Evolutionary conservation across 345 rosid genomes (phyloP).

Genomic region (Microthlaspi erraticum): DNA sequence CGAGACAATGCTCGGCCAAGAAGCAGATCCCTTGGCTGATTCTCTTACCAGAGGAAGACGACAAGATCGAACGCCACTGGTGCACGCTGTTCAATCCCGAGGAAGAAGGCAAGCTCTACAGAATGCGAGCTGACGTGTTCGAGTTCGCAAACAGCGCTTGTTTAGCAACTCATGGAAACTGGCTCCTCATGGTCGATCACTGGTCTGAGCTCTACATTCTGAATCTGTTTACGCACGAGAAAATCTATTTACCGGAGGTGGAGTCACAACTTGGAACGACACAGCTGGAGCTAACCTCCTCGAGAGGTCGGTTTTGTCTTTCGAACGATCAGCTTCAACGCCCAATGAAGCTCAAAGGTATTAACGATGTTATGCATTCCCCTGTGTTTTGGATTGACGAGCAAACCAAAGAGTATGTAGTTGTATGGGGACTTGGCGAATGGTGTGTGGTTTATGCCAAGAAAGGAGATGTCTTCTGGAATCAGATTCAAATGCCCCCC

Average conservation of each 20-base stretch:
- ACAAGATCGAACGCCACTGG: background rate
- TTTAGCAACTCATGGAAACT: background rate
- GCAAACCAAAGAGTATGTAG: background rate
- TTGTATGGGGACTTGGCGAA: background rate
- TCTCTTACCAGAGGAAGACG: slow-evolving; percentile 6
- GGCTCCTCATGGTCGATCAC: background rate
- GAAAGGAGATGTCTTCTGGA: slow-evolving; percentile 8
- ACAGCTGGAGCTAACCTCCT: slow-evolving; percentile 1
- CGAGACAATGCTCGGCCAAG: background rate
- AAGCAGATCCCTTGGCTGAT: slow-evolving; percentile 13
- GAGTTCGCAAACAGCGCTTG: background rate
- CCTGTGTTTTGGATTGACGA: slow-evolving; percentile 13
- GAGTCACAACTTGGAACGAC: slow-evolving; percentile 13
- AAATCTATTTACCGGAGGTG: background rate
- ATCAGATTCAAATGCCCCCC: slow-evolving; percentile 3
- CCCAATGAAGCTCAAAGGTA: background rate
- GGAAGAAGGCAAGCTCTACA: slow-evolving; percentile 7
- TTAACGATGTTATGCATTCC: background rate
- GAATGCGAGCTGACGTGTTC: background rate
- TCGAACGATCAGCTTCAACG: background rate
- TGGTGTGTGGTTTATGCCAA: slow-evolving; percentile 10
- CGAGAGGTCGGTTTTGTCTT: background rate
- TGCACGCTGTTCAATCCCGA: slow-evolving; percentile 13
- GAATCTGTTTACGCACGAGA: slow-evolving; percentile 2
- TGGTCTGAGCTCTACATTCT: slow-evolving; percentile 3